Evolutionary conservation across 73 alveolate species (phyloP), one percentile per base, ranked within the genome.

Genomic region (Paramecium octaurelia): DNA sequence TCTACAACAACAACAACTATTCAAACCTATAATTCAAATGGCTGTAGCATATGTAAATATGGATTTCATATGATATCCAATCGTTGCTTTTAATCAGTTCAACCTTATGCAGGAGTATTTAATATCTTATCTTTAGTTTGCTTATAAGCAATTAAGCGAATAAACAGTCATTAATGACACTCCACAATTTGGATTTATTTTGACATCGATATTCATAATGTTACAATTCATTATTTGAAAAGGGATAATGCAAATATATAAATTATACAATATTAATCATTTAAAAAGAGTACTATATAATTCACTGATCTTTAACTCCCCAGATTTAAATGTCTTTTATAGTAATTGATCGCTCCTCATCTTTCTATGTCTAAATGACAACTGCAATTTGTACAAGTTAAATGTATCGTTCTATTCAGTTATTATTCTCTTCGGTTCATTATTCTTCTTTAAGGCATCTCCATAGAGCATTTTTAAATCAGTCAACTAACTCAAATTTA

Each of bases 201-300:
- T 48, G 24, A 48, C 23, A 48, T 48, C 59, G 5, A 48, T 48
- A 24, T 3, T 48, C 23, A 48, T 48, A 48, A 12, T 48, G 6
- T 48, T 48, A 16, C 24, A 48, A 3, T 14, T 48, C 1, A 12
- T 48, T 12, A 12, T 48, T 12, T 48, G 59, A 48, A 14, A 48
- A 10, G 11, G 5, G 11, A 54, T 18, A 54, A 54, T 50, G 27
- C 58, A 44, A 44, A 44, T 44, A 6, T 42, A 42, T 11, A 44
- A 11, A 44, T 44, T 5, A 44, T 44, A 9, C 14, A 44, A 48
- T 16, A 16, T 16, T 16, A 54, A 54, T 54, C 69, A 54, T 27
- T 34, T 64, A 64, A 64, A 64, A 23, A 64, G 46, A 64, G 84
- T 64, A 31, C 84, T 64, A 64, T 64, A 64, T 64, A 64, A 64